phyloP scores from a whole-genome alignment of 2,329 filamentous ascomycete genomes.

The Didymella pomorum region DNA sequence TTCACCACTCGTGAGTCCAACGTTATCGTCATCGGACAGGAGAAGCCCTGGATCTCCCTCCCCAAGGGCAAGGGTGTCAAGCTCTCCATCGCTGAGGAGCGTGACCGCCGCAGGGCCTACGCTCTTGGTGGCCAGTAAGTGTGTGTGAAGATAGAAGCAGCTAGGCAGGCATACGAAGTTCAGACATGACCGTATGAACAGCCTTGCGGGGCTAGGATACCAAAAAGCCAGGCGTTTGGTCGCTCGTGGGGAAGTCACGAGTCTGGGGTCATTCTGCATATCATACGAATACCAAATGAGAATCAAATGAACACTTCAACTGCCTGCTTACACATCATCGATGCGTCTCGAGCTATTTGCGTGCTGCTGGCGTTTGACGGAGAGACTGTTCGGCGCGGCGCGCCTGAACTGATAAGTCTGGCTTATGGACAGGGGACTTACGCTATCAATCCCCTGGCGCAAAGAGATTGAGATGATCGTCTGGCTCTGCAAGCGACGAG shows the following conservation, averaged over 20 bases:
- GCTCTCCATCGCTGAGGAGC: conserved; percentile 98
- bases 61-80: conserved; percentile 99
- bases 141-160: conserved; percentile 25
- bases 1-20: conserved; percentile 99
- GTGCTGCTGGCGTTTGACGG: conserved; percentile 8
- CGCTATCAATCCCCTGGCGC: conserved; percentile 17
- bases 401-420: conserved; percentile 13
- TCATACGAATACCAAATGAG: conserved; percentile 46
- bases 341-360: conserved; percentile 12
- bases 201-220: conserved; percentile 39
- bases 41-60: conserved; percentile 99
- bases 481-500: conserved; percentile 10
- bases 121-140: conserved; percentile 62
- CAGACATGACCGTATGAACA: conserved; percentile 38
- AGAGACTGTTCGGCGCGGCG: not conserved
- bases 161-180: conserved; percentile 39
- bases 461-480: conserved; percentile 19
- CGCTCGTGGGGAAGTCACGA: conserved; percentile 42
- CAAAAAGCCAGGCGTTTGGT: conserved; percentile 49
- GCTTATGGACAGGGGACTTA: conserved; percentile 9
- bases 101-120: conserved; percentile 89
- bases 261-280: conserved; percentile 43
- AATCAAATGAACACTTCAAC: conserved; percentile 35
- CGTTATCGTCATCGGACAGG: conserved; percentile 98
- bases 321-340: conserved; percentile 15